phyloP scores from a whole-genome alignment of 2,329 filamentous ascomycete genomes.

The Penicillium sp. region DNA sequence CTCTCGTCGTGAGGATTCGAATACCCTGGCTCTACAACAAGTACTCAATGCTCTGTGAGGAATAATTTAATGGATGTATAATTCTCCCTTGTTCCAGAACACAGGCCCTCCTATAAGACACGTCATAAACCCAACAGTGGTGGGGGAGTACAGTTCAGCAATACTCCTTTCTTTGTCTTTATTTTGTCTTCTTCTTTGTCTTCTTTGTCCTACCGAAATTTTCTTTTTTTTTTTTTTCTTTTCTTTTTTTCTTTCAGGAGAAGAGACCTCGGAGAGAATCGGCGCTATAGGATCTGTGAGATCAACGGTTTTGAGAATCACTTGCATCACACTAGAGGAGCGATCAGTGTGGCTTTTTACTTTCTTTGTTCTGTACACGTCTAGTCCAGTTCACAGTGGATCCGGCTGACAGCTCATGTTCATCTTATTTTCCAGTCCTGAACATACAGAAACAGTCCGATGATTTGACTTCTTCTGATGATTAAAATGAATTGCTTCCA shows the following conservation, averaged over 20 bases:
- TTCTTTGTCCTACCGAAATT: no score
- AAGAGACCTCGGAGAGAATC: not conserved
- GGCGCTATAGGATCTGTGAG: not conserved
- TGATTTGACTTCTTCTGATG: not conserved
- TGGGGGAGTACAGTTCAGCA: not conserved
- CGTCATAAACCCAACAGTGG: not conserved
- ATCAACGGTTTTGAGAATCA: not conserved
- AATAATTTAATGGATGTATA: not conserved
- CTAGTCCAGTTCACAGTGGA: not conserved
- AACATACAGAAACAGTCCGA: not conserved
- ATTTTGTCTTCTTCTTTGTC: not conserved
- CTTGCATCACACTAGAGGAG: not conserved
- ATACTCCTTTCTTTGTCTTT: not conserved
- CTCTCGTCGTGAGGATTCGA: conserved; percentile 77
- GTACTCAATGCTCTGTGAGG: conserved; percentile 66
- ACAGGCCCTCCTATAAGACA: not conserved
- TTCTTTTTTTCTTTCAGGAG: not conserved
- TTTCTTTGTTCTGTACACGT: not conserved
- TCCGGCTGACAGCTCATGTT: conserved; percentile 1
- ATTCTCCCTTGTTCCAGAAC: no score
- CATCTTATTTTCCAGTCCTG: not conserved
- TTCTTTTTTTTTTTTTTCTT: not conserved
- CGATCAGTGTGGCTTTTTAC: not conserved
- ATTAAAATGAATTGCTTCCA: not conserved
- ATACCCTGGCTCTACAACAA: conserved; percentile 76